Percentiles rank a stretch among this genome's conserved stretches.
Conservation (phyloP, 1,284 basidiomycete species). For the Thecaphora thlaspeos region DNA sequence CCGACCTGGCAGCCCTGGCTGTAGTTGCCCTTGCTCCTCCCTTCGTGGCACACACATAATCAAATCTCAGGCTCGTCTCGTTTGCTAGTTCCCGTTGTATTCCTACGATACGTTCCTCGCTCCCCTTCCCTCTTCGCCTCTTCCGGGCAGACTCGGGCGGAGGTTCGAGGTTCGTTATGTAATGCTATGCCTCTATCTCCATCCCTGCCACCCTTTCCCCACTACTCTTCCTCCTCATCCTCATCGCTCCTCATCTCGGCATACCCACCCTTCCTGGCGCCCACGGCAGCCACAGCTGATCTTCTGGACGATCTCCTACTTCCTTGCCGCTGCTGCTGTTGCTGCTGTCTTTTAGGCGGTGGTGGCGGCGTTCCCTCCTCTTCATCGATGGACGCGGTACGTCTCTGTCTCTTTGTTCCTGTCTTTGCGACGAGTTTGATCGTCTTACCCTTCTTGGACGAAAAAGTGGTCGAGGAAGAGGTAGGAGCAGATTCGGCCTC, state of each 20-base stretch:
- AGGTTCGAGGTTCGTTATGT: slow-evolving; percentile 2
- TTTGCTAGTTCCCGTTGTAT: too few species aligned
- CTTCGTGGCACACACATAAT: background rate
- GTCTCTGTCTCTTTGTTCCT: too few species aligned
- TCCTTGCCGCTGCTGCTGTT: background rate
- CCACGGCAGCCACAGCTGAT: too few species aligned
- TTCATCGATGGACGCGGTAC: background rate
- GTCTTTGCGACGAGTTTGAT: too few species aligned
- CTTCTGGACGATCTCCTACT: too few species aligned
- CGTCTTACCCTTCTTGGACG: too few species aligned
- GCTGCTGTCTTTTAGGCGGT: slow-evolving; percentile 6
- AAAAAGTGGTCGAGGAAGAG: too few species aligned
- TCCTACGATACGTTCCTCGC: too few species aligned
- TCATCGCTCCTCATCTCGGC: slow-evolving; percentile 7
- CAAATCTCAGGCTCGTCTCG: too few species aligned
- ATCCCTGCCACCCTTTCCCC: slow-evolving; percentile 5
- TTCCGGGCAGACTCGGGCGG: too few species aligned
- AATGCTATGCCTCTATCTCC: too few species aligned
- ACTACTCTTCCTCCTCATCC: slow-evolving; percentile 4
- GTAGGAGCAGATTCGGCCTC: background rate
- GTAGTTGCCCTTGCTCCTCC: background rate
- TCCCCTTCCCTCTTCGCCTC: too few species aligned
- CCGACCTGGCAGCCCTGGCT: slow-evolving; percentile 36
- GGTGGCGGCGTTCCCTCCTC: background rate
- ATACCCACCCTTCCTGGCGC: slow-evolving; percentile 2